Evolutionary conservation across 2,329 filamentous ascomycete genomes (phyloP), one percentile per base, ranked within the genome.

Genomic region (Parastagonospora nodorum): DNA sequence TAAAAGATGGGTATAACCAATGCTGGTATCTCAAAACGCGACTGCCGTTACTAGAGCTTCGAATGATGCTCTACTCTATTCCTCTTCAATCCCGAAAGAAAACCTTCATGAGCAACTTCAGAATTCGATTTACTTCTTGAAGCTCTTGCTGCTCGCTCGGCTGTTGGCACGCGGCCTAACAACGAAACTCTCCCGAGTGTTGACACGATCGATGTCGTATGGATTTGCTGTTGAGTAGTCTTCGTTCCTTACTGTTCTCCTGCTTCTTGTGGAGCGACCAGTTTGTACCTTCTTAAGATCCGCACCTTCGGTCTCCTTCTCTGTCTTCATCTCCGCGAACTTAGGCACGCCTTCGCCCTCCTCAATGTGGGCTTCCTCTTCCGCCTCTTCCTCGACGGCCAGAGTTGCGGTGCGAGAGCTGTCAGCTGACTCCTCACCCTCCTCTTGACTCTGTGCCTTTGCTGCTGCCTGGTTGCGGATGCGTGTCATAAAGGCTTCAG

Each of bases 401-500:
- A 67, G 51, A 10, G 64, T 62, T 3, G 57, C 55, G 15, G 68
- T 59, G 35, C 66, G 50, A 51, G 72, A 64, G 45, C 50, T 63
- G 45, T 69, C 63, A 36, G 48, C 39, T 10, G 56, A 60, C 10
- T 53, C 47, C 19, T 48, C 43, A n/a, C 43, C 47, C 37, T 43
- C 49, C n/a, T 48, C 48, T 12, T 52, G 43, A 10, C 51, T 40
- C 41, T 52, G 54, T 11, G 53, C 55, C 35, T 47, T 58, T 28
- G 60, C 58, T 6, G 60, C 61, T 30, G 57, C 55, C 41, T 74
- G 66, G 15, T 60, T 65, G 15, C 77, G 77, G 45, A 83, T 66
- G 39, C 74, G 74, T 43, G 72, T 70, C 73, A 88, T 78, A 52
- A 88, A 82, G 9, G 77, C 78, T 28, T 86, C 85, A 6, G 88